Conservation (phyloP, 2,329 filamentous ascomycete genomes). For the Penicillium crustosum region DNA sequence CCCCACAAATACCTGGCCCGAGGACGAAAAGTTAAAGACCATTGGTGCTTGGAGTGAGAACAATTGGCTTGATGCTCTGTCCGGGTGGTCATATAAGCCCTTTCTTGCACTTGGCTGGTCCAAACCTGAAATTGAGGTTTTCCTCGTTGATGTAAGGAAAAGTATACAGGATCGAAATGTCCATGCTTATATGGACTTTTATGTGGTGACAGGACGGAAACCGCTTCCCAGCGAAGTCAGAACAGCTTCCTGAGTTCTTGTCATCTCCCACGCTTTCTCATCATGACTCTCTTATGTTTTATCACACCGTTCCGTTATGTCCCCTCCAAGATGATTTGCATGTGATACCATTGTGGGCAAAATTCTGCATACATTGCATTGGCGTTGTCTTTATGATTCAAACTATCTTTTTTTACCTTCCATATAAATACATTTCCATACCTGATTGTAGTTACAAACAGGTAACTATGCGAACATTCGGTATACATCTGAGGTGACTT, state of each 20-base stretch:
- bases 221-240: constrained; percentile 25
- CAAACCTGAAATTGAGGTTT: constrained; percentile 48
- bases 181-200: constrained; percentile 44
- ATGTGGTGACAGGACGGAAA: constrained; percentile 42
- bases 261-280: not conserved
- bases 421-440: not conserved
- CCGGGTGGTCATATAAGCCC: constrained; percentile 47
- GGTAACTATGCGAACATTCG: not conserved
- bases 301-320: constrained; percentile 14
- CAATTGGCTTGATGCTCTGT: constrained; percentile 47
- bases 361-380: constrained; percentile 25
- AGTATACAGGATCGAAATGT: constrained; percentile 42
- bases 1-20: constrained; percentile 54
- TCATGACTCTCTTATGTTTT: constrained; percentile 13
- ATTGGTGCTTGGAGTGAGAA: constrained; percentile 52
- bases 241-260: constrained; percentile 9
- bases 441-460: too few species aligned
- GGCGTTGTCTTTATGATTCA: constrained; percentile 20
- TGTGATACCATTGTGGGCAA: constrained; percentile 30
- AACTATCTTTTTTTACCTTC: not conserved
- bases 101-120: constrained; percentile 46
- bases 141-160: constrained; percentile 45
- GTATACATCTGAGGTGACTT: not conserved
- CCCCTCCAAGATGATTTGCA: constrained; percentile 27
- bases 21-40: constrained; percentile 47